Evolutionary conservation across 1,139 yeast species (phyloP).

Genomic region (Pichia cactophila): DNA sequence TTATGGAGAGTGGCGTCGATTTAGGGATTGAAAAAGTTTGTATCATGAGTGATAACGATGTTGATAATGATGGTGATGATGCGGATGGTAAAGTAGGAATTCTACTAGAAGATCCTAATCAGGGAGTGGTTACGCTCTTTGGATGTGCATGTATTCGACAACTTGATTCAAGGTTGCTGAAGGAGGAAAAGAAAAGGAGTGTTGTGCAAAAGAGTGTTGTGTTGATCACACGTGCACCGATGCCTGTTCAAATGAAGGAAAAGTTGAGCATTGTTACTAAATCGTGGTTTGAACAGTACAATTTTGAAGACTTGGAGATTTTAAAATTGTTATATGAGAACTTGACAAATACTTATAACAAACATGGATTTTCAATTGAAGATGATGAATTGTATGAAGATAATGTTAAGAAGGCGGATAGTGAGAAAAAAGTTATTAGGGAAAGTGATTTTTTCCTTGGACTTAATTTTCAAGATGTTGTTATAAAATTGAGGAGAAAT

Average conservation of each 20-base stretch:
- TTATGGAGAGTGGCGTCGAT: slow-evolving; percentile 37
- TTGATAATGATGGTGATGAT: slow-evolving; percentile 25
- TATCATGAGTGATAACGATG: slow-evolving; percentile 24
- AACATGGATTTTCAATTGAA: slow-evolving; percentile 23
- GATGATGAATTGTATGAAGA: slow-evolving; percentile 27
- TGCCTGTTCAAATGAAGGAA: slow-evolving; percentile 81
- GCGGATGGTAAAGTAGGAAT: background rate
- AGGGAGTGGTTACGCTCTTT: slow-evolving; percentile 59
- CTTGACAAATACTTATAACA: slow-evolving; percentile 42
- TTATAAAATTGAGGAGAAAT: slow-evolving; percentile 52
- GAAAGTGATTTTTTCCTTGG: slow-evolving; percentile 68
- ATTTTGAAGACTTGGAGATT: slow-evolving; percentile 62
- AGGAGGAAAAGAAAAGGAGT: slow-evolving; percentile 65
- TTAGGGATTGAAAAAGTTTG: slow-evolving; percentile 22
- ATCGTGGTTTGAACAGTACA: slow-evolving; percentile 74
- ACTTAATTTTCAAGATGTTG: slow-evolving; percentile 58
- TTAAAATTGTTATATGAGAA: slow-evolving; percentile 70
- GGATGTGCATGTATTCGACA: slow-evolving; percentile 94
- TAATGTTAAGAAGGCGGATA: background rate
- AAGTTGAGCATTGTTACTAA: slow-evolving; percentile 84
- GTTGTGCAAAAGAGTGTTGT: slow-evolving; percentile 90
- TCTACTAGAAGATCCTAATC: slow-evolving; percentile 14
- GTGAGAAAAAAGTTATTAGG: slow-evolving; percentile 25
- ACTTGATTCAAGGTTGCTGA: slow-evolving; percentile 54
- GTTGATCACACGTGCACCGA: slow-evolving; percentile 72